Conservation (phyloP, 2,329 filamentous ascomycete species). For the Paraconiothyrium sp. region DNA sequence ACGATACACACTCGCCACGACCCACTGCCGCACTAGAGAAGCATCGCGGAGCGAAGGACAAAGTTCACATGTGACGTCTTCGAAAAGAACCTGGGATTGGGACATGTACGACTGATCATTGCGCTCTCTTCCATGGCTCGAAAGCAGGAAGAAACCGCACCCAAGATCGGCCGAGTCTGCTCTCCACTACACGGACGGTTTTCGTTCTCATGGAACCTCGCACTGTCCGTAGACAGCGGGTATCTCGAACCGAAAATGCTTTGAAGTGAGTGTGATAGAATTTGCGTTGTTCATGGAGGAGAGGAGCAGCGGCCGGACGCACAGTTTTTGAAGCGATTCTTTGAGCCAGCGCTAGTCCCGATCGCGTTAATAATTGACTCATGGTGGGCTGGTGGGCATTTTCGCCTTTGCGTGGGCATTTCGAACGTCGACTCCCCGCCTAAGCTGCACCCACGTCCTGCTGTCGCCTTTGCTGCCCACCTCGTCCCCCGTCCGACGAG, state of each 20-base stretch:
- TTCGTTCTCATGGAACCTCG: slow-evolving; percentile 64
- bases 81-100: neutral
- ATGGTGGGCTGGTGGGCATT: slow-evolving; percentile 34
- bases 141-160: slow-evolving; percentile 64
- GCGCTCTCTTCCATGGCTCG: slow-evolving; percentile 63
- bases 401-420: slow-evolving; percentile 37
- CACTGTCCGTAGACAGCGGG: slow-evolving; percentile 48
- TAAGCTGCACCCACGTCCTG: neutral
- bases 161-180: slow-evolving; percentile 63
- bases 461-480: slow-evolving; percentile 2
- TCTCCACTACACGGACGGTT: slow-evolving; percentile 68
- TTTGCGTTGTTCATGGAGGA: slow-evolving; percentile 67
- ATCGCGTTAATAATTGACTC: slow-evolving; percentile 44
- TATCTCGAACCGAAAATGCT: slow-evolving; percentile 65
- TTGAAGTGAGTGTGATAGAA: slow-evolving; percentile 62
- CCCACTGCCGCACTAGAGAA: too few species aligned
- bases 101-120: slow-evolving; percentile 67
- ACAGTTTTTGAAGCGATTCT: slow-evolving; percentile 42
- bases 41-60: too few species aligned
- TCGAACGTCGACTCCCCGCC: slow-evolving; percentile 3
- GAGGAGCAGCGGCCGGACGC: slow-evolving; percentile 45
- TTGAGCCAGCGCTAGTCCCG: slow-evolving; percentile 25
- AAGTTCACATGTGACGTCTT: too few species aligned
- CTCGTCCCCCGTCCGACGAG: neutral
- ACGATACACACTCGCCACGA: too few species aligned